Evolutionary conservation across 108 stramenopile genomes (phyloP).

Genomic region (Heterococcus sp.): DNA sequence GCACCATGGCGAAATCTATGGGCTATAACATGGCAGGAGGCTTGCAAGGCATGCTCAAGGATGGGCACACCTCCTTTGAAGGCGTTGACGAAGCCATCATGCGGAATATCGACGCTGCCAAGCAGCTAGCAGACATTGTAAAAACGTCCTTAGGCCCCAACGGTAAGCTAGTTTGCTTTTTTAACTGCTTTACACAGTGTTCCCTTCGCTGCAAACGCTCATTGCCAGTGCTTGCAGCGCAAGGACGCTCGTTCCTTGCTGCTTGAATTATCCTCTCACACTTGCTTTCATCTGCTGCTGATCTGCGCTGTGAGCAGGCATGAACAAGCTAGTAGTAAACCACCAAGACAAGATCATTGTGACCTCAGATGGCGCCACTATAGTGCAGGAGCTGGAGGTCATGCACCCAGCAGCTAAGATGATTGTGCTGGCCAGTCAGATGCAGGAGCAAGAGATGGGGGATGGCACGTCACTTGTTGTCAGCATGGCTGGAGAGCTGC

Average conservation of each 20-base stretch:
- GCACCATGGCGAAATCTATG: constrained; percentile 44
- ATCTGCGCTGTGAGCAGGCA: too few species aligned
- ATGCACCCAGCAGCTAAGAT: constrained; percentile 97
- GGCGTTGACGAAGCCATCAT: constrained; percentile 62
- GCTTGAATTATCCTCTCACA: too few species aligned
- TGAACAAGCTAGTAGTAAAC: constrained; percentile 97
- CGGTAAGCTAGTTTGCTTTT: constrained; percentile 41
- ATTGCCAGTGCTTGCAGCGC: too few species aligned
- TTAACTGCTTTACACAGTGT: not conserved
- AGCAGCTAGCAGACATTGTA: constrained; percentile 85
- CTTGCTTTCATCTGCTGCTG: too few species aligned
- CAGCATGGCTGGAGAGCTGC: constrained; percentile 69
- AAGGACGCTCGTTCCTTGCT: not conserved
- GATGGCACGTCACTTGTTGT: constrained; percentile 92
- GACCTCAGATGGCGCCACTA: constrained; percentile 90
- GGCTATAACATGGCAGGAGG: constrained; percentile 51
- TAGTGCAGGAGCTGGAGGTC: constrained; percentile 89
- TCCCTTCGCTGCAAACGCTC: too few species aligned
- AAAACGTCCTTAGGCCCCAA: constrained; percentile 91
- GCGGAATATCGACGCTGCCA: constrained; percentile 86
- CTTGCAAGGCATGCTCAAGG: constrained; percentile 62
- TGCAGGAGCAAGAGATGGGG: constrained; percentile 84
- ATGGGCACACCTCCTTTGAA: constrained; percentile 56
- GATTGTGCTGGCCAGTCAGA: constrained; percentile 80
- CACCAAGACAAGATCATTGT: constrained; percentile 97